Evolutionary conservation across 768 basidiomycete genomes (phyloP), one percentile per base, ranked within the genome.

Genomic region (Hirschioporus abietinus): DNA sequence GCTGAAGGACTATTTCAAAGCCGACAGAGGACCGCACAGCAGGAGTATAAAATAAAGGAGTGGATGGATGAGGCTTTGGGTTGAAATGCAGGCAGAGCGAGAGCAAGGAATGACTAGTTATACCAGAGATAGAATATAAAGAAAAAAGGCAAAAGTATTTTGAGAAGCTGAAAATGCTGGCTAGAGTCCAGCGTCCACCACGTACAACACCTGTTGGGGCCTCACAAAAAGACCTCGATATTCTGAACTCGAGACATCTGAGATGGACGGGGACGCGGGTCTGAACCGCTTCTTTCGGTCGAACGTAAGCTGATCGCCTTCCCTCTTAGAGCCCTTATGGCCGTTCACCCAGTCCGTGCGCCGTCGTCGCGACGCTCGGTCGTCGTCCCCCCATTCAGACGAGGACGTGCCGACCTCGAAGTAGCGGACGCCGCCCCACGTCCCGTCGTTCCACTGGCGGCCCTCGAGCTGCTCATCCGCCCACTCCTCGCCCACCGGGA

Each of bases 391-490:
- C 84, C 86, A 91, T 70, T 88, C 89, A 0, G 81, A 81, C 3
- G 66, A 68, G 30, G 61, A 66, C 18, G 58, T 69, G 8, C 85
- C 85, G 68, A 93, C 88, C 68, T 95, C 92, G 72, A 95, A 95
- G 76, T 94, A 95, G 26, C 88, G 84, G 59, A 93, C 79, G 0
- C 93, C 94, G 30, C 86, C 87, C 88, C 90, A 91, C 0, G 85
- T 83, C 0, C 94, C 94, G 70, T 96, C 93, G 72, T 92, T 84
- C 93, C 93, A 95, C 66, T 85, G 86, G n/a, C 90, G 80, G n/a
- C 84, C 88, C 30, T 86, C 83, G 17, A 81, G 76, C 64, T 80
- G 77, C 26, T 85, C 83, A 12, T 78, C 80, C 1, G 79, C 78
- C 81, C 84, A 84, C n/a, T 77, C 77, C 10, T 84, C 85, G 58